These are phyloP conservation scores for Rhizopogon vinicolor DNA, from an alignment of 768 basidiomycete genomes.

Conservation along the genomic window DNA sequence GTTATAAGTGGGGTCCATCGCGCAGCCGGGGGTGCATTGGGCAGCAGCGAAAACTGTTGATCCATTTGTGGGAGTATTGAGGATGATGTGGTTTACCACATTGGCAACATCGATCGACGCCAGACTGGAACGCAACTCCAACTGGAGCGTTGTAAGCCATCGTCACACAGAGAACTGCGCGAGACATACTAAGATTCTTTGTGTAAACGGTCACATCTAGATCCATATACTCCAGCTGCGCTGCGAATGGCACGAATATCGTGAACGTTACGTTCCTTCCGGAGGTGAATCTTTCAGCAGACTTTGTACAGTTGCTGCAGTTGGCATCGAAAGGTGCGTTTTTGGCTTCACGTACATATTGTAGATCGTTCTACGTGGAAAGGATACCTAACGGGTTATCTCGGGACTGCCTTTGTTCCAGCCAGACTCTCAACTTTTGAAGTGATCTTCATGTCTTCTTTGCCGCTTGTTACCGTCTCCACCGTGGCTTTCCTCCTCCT, in stretches of 20 bases:
- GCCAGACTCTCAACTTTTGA: conserved; percentile 17
- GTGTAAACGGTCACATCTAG: conserved; percentile 11
- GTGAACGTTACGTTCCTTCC: conserved; percentile 5
- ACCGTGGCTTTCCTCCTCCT: conserved; percentile 19
- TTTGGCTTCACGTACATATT: no score
- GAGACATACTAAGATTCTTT: conserved; percentile 6
- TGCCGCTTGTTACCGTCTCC: conserved; percentile 22
- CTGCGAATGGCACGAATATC: not conserved
- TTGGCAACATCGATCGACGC: no score
- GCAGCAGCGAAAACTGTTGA: conserved; percentile 18
- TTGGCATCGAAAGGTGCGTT: conserved; percentile 18
- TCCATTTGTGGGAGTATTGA: conserved; percentile 11
- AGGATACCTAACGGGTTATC: conserved; percentile 18
- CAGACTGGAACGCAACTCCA: not conserved
- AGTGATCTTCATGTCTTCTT: conserved; percentile 21
- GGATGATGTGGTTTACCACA: conserved; percentile 18
- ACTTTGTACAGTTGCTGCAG: conserved; percentile 16
- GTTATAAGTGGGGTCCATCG: not conserved
- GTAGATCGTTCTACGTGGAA: not conserved
- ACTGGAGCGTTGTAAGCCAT: not conserved
- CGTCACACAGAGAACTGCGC: not conserved
- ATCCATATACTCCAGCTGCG: conserved; percentile 9
- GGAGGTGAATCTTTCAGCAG: conserved; percentile 11
- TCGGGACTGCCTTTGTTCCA: conserved; percentile 24
- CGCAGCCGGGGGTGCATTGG: conserved; percentile 17